Percentiles rank a stretch among this genome's conserved stretches.
phyloP scores from a whole-genome alignment of 257 asterid species.

The Ehretia macrophylla region DNA sequence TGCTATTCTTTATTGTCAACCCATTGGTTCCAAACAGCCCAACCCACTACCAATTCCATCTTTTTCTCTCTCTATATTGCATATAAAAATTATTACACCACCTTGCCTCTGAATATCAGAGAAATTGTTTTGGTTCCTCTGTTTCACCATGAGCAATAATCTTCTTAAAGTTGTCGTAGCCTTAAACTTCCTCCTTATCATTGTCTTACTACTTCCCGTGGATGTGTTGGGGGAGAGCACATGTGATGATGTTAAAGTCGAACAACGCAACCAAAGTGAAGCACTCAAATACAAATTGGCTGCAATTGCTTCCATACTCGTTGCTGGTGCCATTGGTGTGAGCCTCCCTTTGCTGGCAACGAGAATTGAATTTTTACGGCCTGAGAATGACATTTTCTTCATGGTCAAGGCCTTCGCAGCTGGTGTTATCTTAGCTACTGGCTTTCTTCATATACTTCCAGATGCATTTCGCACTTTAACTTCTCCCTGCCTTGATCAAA shows the following conservation, averaged over 20 bases:
- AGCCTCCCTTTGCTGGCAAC: constrained; percentile 35
- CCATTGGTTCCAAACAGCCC: too few relatives aligned
- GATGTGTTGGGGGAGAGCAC: constrained; percentile 25
- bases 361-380: constrained; percentile 31
- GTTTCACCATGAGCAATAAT: not conserved
- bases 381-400: constrained; percentile 34
- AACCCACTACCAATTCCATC: too few relatives aligned
- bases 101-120: not conserved
- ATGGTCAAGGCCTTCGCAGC: constrained; percentile 48
- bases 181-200: not conserved
- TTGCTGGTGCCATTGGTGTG: constrained; percentile 46
- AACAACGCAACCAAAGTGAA: constrained; percentile 13
- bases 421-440: constrained; percentile 46
- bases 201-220: not conserved
- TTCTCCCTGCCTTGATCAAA: constrained; percentile 12
- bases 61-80: too few relatives aligned
- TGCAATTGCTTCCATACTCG: constrained; percentile 40
- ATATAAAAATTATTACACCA: not conserved
- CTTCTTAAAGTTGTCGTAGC: not conserved
- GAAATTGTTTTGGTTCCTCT: not conserved
- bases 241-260: constrained; percentile 23
- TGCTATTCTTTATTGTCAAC: too few relatives aligned
- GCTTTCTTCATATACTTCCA: constrained; percentile 14
- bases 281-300: constrained; percentile 45
- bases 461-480: constrained; percentile 15